phyloP scores from a whole-genome alignment of 2,329 filamentous ascomycete genomes.

The Fusarium hainanense region DNA sequence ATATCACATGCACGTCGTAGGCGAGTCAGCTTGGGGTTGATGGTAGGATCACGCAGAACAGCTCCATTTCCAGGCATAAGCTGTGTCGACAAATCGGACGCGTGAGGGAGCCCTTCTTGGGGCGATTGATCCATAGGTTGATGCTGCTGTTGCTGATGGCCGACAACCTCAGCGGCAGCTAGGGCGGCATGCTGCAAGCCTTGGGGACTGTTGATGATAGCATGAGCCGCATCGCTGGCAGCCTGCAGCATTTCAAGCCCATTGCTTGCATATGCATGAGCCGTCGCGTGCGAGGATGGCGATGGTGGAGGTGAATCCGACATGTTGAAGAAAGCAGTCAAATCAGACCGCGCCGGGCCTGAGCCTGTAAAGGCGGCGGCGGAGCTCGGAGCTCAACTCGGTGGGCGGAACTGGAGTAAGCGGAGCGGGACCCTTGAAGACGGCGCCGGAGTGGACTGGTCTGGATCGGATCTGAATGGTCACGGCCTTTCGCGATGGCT shows the following conservation, averaged over 20 bases:
- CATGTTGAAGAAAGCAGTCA: slow-evolving; percentile 33
- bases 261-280: slow-evolving; percentile 59
- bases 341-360: slow-evolving; percentile 33
- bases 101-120: slow-evolving; percentile 30
- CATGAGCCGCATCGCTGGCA: slow-evolving; percentile 58
- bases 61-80: slow-evolving; percentile 40
- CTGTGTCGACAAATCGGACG: slow-evolving; percentile 41
- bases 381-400: slow-evolving; percentile 40
- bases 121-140: slow-evolving; percentile 31
- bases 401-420: slow-evolving; percentile 29
- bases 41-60: slow-evolving; percentile 54
- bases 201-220: slow-evolving; percentile 51
- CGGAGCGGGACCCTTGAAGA: slow-evolving; percentile 39
- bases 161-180: slow-evolving; percentile 48
- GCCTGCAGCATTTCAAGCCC: slow-evolving; percentile 60
- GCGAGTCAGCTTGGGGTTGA: slow-evolving; percentile 65
- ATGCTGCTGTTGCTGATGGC: slow-evolving; percentile 37
- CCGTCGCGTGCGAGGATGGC: slow-evolving; percentile 47
- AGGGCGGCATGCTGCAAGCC: slow-evolving; percentile 55
- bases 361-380: slow-evolving; percentile 34
- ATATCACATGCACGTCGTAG: slow-evolving; percentile 70
- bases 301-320: slow-evolving; percentile 46
- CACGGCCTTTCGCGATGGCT: slow-evolving; percentile 50
- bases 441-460: slow-evolving; percentile 26
- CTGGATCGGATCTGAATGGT: slow-evolving; percentile 13